These are phyloP conservation scores for Fusarium transvaalense DNA, from an alignment of 2,329 filamentous ascomycete species.

Conservation along the genomic window DNA sequence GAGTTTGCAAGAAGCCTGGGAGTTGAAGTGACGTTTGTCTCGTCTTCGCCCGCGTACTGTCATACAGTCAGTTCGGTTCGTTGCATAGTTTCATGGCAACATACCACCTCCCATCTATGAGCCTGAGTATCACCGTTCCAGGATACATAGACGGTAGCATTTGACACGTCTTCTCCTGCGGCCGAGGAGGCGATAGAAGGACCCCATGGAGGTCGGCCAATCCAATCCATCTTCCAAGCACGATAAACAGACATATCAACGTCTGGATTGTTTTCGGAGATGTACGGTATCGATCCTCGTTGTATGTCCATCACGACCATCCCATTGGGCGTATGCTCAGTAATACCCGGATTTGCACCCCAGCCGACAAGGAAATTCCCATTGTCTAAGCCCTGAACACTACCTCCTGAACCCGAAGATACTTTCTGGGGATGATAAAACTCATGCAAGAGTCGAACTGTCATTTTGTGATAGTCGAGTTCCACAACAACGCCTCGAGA, in stretches of 20 bases:
- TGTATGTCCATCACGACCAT: slow-evolving; percentile 54
- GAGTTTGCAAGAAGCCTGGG: slow-evolving; percentile 36
- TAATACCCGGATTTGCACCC: slow-evolving; percentile 64
- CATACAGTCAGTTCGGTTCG: slow-evolving; percentile 4
- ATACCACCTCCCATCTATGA: slow-evolving; percentile 43
- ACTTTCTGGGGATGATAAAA: slow-evolving; percentile 65
- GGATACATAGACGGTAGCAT: slow-evolving; percentile 43
- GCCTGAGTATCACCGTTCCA: slow-evolving; percentile 48
- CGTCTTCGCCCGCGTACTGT: slow-evolving; percentile 38
- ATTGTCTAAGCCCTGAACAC: slow-evolving; percentile 65
- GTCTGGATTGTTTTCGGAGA: slow-evolving; percentile 36
- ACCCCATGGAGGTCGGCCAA: slow-evolving; percentile 43
- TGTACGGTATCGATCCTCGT: slow-evolving; percentile 58
- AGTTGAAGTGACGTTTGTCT: slow-evolving; percentile 31
- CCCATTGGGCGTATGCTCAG: slow-evolving; percentile 54
- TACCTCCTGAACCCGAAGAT: slow-evolving; percentile 62
- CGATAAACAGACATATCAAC: slow-evolving; percentile 44
- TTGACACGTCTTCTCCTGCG: slow-evolving; percentile 13
- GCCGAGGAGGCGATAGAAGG: slow-evolving; percentile 41
- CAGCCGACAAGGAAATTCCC: slow-evolving; percentile 69
- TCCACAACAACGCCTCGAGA: slow-evolving; percentile 51
- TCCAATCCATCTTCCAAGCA: slow-evolving; percentile 48
- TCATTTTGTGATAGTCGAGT: slow-evolving; percentile 60
- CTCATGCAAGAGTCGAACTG: slow-evolving; percentile 61
- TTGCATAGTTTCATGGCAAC: not conserved